Evolutionary conservation across 2,329 filamentous ascomycete genomes (phyloP).

Genomic region (Sarocladium brachiariae): DNA sequence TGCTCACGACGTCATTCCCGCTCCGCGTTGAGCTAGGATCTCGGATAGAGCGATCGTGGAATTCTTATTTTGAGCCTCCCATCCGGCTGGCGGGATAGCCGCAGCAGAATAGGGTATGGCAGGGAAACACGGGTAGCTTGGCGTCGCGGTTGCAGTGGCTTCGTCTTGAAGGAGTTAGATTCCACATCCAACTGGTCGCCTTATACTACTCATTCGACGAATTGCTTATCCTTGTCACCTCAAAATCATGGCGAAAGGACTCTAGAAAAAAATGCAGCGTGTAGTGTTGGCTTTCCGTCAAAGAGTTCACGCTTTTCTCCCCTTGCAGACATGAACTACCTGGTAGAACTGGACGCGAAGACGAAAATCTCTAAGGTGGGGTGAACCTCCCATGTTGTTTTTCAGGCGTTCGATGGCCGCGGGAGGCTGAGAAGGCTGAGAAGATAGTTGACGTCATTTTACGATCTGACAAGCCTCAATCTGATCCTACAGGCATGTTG

Average conservation of each 20-base stretch:
- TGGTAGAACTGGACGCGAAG: background rate
- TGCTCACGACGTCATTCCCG: background rate
- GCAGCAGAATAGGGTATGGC: background rate
- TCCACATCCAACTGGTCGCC: too few species aligned
- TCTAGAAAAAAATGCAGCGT: too few species aligned
- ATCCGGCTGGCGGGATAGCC: background rate
- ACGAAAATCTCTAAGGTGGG: background rate
- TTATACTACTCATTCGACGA: too few species aligned
- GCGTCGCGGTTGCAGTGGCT: too few species aligned
- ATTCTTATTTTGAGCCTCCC: background rate
- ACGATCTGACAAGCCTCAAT: background rate
- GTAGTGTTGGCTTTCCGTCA: too few species aligned
- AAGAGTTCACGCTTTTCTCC: background rate
- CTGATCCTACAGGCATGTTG: background rate
- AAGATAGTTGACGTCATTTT: background rate
- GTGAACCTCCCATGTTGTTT: background rate
- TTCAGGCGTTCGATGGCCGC: background rate
- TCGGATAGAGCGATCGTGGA: background rate
- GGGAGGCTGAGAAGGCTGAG: slow-evolving; percentile 5
- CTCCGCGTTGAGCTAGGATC: background rate
- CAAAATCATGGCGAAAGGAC: too few species aligned
- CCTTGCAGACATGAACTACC: background rate
- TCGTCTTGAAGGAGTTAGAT: too few species aligned
- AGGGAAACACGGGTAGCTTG: background rate
- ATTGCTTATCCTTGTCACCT: too few species aligned